Evolutionary conservation across 208 protist genomes (phyloP).

Genomic region (Leishmania arabica): DNA sequence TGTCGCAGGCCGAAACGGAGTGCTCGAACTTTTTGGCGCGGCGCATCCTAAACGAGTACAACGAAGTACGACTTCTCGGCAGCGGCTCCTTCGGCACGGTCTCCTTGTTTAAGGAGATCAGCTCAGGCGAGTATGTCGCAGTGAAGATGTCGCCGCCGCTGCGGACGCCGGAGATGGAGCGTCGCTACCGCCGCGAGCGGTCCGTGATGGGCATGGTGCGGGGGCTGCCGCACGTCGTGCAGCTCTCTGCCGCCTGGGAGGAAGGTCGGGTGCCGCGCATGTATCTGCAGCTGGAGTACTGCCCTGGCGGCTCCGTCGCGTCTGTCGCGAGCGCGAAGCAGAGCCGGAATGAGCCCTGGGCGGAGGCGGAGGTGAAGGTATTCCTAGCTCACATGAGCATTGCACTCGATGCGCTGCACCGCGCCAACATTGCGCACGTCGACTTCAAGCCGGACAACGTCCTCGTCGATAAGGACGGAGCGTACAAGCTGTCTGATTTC

Average conservation of each 20-base stretch:
- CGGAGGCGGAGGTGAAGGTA: conserved; percentile 73
- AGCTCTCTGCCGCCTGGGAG: conserved; percentile 78
- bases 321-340: conserved; percentile 52
- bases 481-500: conserved; percentile 93
- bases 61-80: conserved; percentile 79
- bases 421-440: conserved; percentile 84
- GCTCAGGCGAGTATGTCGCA: conserved; percentile 70
- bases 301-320: conserved; percentile 77
- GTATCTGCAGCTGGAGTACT: conserved; percentile 89
- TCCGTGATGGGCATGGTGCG: conserved; percentile 59
- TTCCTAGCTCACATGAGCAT: conserved; percentile 89
- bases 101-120: conserved; percentile 76
- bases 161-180: conserved; percentile 34
- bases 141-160: conserved; percentile 76
- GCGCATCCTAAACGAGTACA: conserved; percentile 81
- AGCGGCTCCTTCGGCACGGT: conserved; percentile 79
- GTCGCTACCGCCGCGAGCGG: conserved; percentile 68
- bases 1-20: conserved; percentile 85
- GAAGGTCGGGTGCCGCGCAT: conserved; percentile 69
- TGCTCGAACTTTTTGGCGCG: conserved; percentile 69
- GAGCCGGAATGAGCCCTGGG: conserved; percentile 45
- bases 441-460: conserved; percentile 96
- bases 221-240: conserved; percentile 76
- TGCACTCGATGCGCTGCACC: conserved; percentile 86
- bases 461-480: conserved; percentile 72